Conservation (phyloP, 257 asterid species). For the Nicotiana undulata region DNA sequence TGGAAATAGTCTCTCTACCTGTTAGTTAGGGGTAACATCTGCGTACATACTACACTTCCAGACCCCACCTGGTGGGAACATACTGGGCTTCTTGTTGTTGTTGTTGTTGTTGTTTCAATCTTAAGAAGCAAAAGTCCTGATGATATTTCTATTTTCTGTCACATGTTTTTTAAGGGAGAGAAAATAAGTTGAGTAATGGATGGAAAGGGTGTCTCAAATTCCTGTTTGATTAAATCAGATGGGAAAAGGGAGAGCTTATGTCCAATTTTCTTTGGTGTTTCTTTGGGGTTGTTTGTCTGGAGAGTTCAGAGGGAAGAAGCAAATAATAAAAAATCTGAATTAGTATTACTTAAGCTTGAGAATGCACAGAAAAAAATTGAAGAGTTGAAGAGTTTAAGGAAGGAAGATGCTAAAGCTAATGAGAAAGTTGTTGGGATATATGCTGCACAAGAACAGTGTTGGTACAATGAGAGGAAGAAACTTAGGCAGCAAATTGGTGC, state of each 20-base stretch:
- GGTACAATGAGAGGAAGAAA: conserved; percentile 66
- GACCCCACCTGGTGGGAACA: no score
- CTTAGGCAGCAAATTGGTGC: conserved; percentile 64
- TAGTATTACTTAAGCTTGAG: conserved; percentile 37
- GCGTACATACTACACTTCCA: no score
- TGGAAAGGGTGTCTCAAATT: conserved; percentile 38
- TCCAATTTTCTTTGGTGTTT: conserved; percentile 63
- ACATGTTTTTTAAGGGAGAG: background rate
- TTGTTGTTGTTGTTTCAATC: no score
- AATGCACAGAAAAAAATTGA: conserved; percentile 40
- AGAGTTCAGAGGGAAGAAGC: conserved; percentile 37
- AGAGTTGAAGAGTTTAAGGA: conserved; percentile 56
- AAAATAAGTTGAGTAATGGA: conserved; percentile 33
- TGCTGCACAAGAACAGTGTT: conserved; percentile 75
- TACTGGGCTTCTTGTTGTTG: no score
- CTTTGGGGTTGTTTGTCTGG: conserved; percentile 72
- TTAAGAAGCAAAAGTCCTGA: background rate
- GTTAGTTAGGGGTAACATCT: no score
- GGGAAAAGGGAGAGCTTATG: conserved; percentile 38
- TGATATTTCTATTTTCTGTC: background rate
- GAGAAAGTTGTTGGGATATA: conserved; percentile 74
- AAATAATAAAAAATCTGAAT: conserved; percentile 18
- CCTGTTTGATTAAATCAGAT: conserved; percentile 25
- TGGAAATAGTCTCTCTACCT: no score
- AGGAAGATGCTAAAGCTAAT: conserved; percentile 85